A percentile compares a stretch with the other conserved stretches of the same genome.
These are phyloP conservation scores for Populus euphratica DNA, from an alignment of 345 rosid genomes.

Conservation along the genomic window DNA sequence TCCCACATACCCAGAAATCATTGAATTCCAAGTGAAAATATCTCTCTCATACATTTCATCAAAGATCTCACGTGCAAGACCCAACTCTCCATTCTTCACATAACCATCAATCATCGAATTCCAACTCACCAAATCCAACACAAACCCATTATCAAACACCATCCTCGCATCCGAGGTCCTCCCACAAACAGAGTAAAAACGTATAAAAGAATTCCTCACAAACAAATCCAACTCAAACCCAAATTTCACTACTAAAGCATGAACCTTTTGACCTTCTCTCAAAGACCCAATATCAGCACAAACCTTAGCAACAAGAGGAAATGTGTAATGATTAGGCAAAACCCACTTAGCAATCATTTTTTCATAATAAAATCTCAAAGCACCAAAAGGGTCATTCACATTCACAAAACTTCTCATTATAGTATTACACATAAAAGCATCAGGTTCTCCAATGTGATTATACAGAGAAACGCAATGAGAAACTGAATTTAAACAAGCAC, in stretches of 20 bases:
- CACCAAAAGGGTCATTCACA: constrained; percentile 34
- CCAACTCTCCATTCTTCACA: constrained; percentile 24
- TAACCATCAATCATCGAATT: constrained; percentile 36
- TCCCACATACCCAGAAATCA: constrained; percentile 11
- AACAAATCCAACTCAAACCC: constrained; percentile 35
- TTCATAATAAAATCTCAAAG: constrained; percentile 49
- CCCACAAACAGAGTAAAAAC: constrained; percentile 24
- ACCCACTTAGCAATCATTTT: constrained; percentile 48
- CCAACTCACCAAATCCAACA: constrained; percentile 31
- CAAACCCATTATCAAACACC: constrained; percentile 28
- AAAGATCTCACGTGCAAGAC: constrained; percentile 47
- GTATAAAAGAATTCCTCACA: constrained; percentile 30
- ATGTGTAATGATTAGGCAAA: constrained; percentile 49
- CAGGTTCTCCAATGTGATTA: constrained; percentile 41
- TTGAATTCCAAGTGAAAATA: constrained; percentile 26
- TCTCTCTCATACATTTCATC: constrained; percentile 33
- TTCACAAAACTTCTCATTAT: constrained; percentile 40
- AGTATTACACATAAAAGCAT: constrained; percentile 60
- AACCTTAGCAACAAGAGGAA: constrained; percentile 50
- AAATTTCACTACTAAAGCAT: constrained; percentile 13
- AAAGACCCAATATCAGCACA: constrained; percentile 41
- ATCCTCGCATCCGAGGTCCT: constrained; percentile 22
- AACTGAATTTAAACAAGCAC: constrained; percentile 34
- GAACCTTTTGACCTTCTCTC: constrained; percentile 29
- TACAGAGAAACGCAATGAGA: constrained; percentile 41